Percentiles rank a stretch among this genome's conserved stretches.
Conservation (phyloP, 768 basidiomycete genomes). For the Boletus rubropictus region DNA sequence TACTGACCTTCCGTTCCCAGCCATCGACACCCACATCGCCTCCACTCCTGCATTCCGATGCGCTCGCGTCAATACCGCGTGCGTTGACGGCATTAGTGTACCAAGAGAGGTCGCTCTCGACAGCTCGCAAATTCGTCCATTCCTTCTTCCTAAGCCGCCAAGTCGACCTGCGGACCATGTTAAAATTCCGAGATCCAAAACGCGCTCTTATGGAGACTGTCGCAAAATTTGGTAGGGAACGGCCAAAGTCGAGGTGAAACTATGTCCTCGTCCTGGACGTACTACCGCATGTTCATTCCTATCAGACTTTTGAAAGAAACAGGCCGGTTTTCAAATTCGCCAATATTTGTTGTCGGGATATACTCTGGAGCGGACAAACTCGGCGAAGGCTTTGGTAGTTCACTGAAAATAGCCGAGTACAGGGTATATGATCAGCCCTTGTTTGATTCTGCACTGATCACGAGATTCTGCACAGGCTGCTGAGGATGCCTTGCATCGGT, state of each 20-base stretch:
- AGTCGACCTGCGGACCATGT: conserved; percentile 70
- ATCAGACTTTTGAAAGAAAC: conserved; percentile 84
- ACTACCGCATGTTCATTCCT: background rate
- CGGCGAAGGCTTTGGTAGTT: conserved; percentile 92
- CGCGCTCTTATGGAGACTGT: conserved; percentile 70
- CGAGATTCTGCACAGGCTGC: conserved; percentile 50
- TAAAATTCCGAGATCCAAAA: conserved; percentile 82
- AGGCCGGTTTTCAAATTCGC: conserved; percentile 84
- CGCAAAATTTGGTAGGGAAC: conserved; percentile 57
- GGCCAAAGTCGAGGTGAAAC: conserved; percentile 60
- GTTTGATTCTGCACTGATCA: background rate
- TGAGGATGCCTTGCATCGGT: conserved; percentile 76
- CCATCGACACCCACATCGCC: conserved; percentile 43
- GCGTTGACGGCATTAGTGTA: conserved; percentile 86
- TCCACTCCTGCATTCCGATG: conserved; percentile 71
- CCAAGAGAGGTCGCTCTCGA: conserved; percentile 76
- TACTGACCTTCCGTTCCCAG: conserved; percentile 28
- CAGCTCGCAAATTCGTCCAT: conserved; percentile 86
- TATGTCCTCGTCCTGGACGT: background rate
- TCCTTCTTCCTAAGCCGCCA: conserved; percentile 83
- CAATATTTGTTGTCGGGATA: conserved; percentile 94
- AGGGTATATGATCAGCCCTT: conserved; percentile 46
- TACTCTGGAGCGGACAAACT: conserved; percentile 80
- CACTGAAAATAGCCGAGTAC: conserved; percentile 91
- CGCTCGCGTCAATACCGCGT: conserved; percentile 81